Conservation (phyloP, 345 rosid species). For the Iberis pinnata region DNA sequence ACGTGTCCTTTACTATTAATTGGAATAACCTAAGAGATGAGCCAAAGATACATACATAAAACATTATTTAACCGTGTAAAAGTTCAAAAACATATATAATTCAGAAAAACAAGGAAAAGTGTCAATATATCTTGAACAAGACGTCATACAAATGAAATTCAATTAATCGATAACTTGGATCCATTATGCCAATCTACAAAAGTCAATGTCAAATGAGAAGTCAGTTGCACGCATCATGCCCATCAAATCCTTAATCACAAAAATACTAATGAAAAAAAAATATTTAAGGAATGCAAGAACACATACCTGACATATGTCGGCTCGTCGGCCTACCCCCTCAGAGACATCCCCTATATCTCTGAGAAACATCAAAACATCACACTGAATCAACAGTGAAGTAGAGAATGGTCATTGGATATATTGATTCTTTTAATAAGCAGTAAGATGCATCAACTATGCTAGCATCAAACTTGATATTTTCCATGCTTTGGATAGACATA, state of each 20-base stretch:
- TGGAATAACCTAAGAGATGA: constrained; percentile 69
- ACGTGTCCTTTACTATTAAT: constrained; percentile 81
- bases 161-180: constrained; percentile 89
- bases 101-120: background rate
- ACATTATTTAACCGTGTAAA: background rate
- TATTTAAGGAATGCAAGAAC: too few species aligned
- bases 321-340: constrained; percentile 82
- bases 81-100: background rate
- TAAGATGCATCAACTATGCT: too few species aligned
- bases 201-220: constrained; percentile 5
- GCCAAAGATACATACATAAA: background rate
- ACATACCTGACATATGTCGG: constrained; percentile 98
- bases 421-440: too few species aligned
- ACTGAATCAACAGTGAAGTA: background rate
- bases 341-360: constrained; percentile 97
- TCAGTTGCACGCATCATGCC: constrained; percentile 7
- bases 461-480: too few species aligned
- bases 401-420: too few species aligned
- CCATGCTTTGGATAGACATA: too few species aligned
- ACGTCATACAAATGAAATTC: constrained; percentile 97
- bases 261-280: too few species aligned
- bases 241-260: too few species aligned
- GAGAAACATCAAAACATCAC: constrained; percentile 8
- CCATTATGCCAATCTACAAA: constrained; percentile 80
- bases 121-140: constrained; percentile 81